Evolutionary conservation across 495 filamentous ascomycete species (phyloP), one percentile per base, ranked within the genome.

Genomic region (Friedmanniomyces simplex): DNA sequence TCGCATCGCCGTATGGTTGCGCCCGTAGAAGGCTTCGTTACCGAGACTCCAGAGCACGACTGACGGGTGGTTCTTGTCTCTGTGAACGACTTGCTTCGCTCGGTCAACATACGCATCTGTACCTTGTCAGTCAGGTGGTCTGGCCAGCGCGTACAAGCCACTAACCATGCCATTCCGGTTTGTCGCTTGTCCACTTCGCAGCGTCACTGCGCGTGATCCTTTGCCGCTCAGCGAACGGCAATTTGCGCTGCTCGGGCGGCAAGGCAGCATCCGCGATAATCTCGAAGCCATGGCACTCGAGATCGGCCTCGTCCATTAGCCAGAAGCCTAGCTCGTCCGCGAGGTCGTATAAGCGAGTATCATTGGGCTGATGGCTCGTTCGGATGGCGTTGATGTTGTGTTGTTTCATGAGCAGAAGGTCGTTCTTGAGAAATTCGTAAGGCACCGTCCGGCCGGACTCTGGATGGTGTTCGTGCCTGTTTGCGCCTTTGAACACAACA

Each of bases 31-130:
- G 0, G 83, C 77, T 60, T 86, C 83, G 54, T 86, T 87, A 0
- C 84, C 85, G 2, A 88, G 69, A 30, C 77, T 81, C 85, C 85
- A 88, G 60, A 87, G 81, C 39, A 87, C 79, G 10, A 88, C 72
- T 18, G 74, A 80, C 16, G 84, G 60, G 55, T 87, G 79, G 57
- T 85, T 81, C 61, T 84, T 82, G 68, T 86, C 82, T 2, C 85
- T 74, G 21, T 79, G 74, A 1, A 88, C 75, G 61, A 87, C 69
- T 58, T 84, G 81, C 34, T 70, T 64, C 49, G 78, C 79, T 3
- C 85, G 80, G 63, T 88, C 85, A 13, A 88, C 53, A 61, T 87
- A 88, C 0, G 82, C 79, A 1, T 72, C 71, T 55, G 16, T 32
- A 22, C n/a, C 3, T n/a, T n/a, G 14, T 25, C 22, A 25, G 26